Base-by-base conservation (phyloP, 805 yeast species). In the Cyberlindnera samutprakarnensis region DNA sequence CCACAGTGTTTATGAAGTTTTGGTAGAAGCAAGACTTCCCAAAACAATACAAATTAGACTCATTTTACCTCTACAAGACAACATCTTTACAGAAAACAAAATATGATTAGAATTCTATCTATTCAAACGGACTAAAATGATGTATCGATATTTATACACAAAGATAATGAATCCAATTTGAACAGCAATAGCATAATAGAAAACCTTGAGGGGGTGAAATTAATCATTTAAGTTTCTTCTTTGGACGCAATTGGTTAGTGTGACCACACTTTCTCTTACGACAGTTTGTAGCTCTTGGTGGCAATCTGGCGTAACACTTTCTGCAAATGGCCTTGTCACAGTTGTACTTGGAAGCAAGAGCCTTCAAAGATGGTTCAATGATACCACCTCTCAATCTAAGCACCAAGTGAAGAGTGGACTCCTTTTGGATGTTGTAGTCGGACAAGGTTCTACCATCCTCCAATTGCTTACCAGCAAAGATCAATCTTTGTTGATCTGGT, bases 231-330 rank as follows among this genome's bases (percentile, higher is more conserved):
- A 86, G 79, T 88, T 90, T 90, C 94, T 90, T 90, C 94, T 90
- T 92, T 74, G 97, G 97, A 79, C 98, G 87, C 72, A 92, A 85
- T 78, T 92, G 98, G 81, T 92, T 92, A 68, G 96, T 78, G 94
- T 92, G 98, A 65, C 98, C 98, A 75, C 98, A 92, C 82, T 92
- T 92, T 86, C 96, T 87, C 97, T 92, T 92, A 79, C 98, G 87
- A 82, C 98, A 92, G 96, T 92, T 92, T 72, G 97, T 92, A 60
- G 98, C 98, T 84, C 97, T 94, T 73, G 98, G 96, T 65, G 98
- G 98, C 66, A 92, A 88, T 80, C 98, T 92, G 61, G 98, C 96
- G 82, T 92, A 92, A 78, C 98, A 92, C 70, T 88, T 85, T 75
- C 98, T 94, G 81, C 98, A 92, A 68, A 92, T 90, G 53, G 95